Evolutionary conservation across 179 eudicot genomes (phyloP), one percentile per base, ranked within the genome.

Genomic region (Spinacia oleracea): DNA sequence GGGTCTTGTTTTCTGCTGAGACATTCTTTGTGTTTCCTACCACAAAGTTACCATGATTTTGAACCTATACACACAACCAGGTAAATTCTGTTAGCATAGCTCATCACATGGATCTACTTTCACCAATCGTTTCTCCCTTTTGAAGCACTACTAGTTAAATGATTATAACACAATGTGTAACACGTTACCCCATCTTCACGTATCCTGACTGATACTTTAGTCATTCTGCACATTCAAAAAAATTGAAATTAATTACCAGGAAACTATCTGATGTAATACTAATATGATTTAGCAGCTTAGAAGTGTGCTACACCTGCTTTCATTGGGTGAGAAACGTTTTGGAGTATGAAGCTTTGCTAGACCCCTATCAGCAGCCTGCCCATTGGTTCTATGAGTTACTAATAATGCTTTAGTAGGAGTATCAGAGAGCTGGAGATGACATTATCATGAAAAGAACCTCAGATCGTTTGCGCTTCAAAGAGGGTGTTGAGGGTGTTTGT

Each of bases 381-480:
- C 74, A 81, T 73, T 70, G 77, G 56, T 40, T 53, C 31, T 45
- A 65, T 53, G 35, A 77, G 81, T 78, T 69, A 65, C 64, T 42
- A 67, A 60, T 25, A 75, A 18, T 38, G 45, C 65, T 78, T 76
- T 69, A 59, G 73, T 53, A 69, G 25, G 20, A 45, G 51, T 68
- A 63, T 42, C 67, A 73, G 9, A 73, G 51, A 75, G 34, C 42
- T 76, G 50, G 56, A 68, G 48, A 46, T 21, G 45, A 78, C 63
- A 51, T 53, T 56, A 53, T 77, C n/a, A 66, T 27, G 74, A 63
- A 35, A 78, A 62, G 48, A 70, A 94, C 98, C 94, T 93, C 88
- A 51, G 83, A 71, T 35, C 80, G 43, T 83, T 91, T 93, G 75
- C 98, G 87, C 85, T 95, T 95, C 82, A 88, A 78, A 72, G 91